phyloP scores from a whole-genome alignment of 148 eudicot species.

The Rhododendron molle region DNA sequence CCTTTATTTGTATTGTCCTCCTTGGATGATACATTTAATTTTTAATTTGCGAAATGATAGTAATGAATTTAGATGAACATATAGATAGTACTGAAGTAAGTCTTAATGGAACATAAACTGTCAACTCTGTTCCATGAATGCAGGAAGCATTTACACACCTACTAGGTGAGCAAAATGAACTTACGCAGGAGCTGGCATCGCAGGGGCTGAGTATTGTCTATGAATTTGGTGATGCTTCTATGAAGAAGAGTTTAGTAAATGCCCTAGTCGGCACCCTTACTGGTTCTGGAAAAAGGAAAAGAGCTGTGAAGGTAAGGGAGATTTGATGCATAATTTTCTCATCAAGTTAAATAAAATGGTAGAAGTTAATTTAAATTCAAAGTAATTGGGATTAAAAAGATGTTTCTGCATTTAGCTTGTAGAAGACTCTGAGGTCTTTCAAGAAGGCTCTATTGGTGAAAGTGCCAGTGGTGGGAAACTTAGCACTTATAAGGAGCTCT shows the following conservation, averaged over 20 bases:
- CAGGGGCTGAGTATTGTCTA: conserved; percentile 98
- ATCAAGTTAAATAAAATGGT: neutral
- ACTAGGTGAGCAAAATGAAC: conserved; percentile 90
- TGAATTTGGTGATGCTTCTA: conserved; percentile 80
- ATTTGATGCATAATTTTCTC: neutral
- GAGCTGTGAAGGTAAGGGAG: conserved; percentile 76
- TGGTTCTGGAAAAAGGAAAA: conserved; percentile 95
- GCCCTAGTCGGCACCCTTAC: conserved; percentile 92
- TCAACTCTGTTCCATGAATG: conserved; percentile 2
- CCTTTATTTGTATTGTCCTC: neutral
- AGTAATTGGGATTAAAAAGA: neutral
- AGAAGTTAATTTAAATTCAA: neutral
- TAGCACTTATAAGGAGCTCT: conserved; percentile 91
- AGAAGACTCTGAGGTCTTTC: conserved; percentile 93
- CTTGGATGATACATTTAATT: neutral
- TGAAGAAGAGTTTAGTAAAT: conserved; percentile 84
- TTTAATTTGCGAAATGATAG: neutral
- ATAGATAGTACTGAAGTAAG: neutral
- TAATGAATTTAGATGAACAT: neutral
- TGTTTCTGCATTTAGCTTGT: conserved; percentile 49
- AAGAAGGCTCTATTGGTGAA: conserved; percentile 84
- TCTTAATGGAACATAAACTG: neutral
- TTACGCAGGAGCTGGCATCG: conserved; percentile 92
- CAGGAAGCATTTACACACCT: conserved; percentile 97
- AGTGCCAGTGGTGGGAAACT: conserved; percentile 85